Evolutionary conservation across 2,329 filamentous ascomycete genomes (phyloP), one percentile per base, ranked within the genome.

Genomic region (Onygenales sp.): DNA sequence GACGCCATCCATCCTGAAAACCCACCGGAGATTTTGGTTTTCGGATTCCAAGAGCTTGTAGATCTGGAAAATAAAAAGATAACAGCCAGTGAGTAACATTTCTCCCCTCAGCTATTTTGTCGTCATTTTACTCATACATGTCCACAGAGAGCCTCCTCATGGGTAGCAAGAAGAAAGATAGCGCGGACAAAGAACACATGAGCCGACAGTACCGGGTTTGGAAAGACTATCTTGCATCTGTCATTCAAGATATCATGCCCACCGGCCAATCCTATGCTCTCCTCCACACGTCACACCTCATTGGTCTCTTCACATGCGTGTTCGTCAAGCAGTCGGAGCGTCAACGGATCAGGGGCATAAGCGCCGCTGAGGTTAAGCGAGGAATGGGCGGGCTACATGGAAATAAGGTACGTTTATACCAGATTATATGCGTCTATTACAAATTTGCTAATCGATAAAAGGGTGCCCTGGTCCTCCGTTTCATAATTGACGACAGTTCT

Each of bases 11-110:
- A 85, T 58, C 81, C 80, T n/a, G 84, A 86, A 57, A 80, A 85
- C 40, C 83, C 86, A 6, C 89, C 93, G 0, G 93, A 97, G 61
- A 90, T 98, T 49, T 73, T 97, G 2, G 82, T 97, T 0, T 98
- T 98, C 74, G 92, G 91, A 1, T 98, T 98, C 68, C 93, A 98
- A 69, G 93, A 98, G 70, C 78, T 98, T n/a, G 93, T 98, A 3
- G 93, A 98, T 65, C 77, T 98, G 6, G 93, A 98, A 68, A 88
- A 98, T 72, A 97, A 97, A 74, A 94, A 91, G 60, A 87, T 94
- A 49, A 97, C 92, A 21, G 93, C 93, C n/a, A 96, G 83, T 83
- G 70, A 64, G 79, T 77, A 54, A 2, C 7, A 37, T 50, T 7
- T 50, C 1, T 31, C 34, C 14, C 14, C 27, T 48, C 3, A 14